Conservation (phyloP, 2,329 filamentous ascomycete species). For the Harringtonia aguacate region DNA sequence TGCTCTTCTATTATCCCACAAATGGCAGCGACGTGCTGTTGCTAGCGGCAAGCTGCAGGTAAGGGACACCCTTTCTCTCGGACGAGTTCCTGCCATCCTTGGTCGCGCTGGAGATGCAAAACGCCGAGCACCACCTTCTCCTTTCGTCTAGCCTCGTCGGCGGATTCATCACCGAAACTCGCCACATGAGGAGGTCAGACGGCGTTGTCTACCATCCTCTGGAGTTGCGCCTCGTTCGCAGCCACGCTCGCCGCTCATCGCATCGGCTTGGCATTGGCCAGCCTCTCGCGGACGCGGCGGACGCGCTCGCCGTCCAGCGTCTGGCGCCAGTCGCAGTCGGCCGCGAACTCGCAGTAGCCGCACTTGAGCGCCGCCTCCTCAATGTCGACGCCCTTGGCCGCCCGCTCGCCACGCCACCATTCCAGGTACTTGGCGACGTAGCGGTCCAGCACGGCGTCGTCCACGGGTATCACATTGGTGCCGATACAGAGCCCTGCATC, state of each 20-base stretch:
- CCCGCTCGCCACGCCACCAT: constrained; percentile 75
- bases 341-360: constrained; percentile 69
- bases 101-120: too few relatives aligned
- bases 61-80: too few relatives aligned
- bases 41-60: too few relatives aligned
- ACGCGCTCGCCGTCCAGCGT: constrained; percentile 50
- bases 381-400: constrained; percentile 63
- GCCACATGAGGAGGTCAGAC: too few relatives aligned
- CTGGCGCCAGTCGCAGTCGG: constrained; percentile 66
- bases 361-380: constrained; percentile 80
- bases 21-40: background rate
- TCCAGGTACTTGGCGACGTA: constrained; percentile 61
- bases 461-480: constrained; percentile 52
- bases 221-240: too few relatives aligned
- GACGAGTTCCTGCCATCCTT: too few relatives aligned
- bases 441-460: constrained; percentile 46
- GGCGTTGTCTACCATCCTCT: too few relatives aligned
- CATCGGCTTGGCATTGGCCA: background rate
- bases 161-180: too few relatives aligned
- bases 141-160: background rate
- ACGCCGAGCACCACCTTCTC: too few relatives aligned
- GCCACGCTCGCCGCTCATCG: too few relatives aligned
- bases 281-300: constrained; percentile 9
- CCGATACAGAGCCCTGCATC: constrained; percentile 32
- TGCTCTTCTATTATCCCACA: too few relatives aligned